Conservation (phyloP, 345 rosid species). For the Nasturtium officinale region DNA sequence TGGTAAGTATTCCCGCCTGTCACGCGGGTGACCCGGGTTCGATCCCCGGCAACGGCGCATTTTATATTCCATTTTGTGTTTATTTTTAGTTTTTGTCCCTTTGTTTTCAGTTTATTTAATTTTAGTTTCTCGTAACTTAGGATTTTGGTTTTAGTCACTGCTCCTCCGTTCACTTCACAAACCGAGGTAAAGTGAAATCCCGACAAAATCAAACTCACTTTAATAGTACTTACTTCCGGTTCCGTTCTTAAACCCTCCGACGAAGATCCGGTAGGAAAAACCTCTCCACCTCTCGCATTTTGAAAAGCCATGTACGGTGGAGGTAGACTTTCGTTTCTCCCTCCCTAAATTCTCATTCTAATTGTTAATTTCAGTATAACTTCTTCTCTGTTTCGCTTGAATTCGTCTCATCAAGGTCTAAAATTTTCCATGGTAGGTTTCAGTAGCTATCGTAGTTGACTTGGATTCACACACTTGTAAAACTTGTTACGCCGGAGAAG, state of each 20-base stretch:
- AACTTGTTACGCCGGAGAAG: conserved; percentile 99
- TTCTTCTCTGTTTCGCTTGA: background rate
- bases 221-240: background rate
- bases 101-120: background rate
- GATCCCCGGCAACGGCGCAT: conserved; percentile 89
- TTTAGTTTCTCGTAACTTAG: background rate
- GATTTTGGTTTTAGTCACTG: background rate
- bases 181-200: conserved; percentile 9
- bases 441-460: conserved; percentile 83
- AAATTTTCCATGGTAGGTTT: conserved; percentile 23
- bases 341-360: background rate
- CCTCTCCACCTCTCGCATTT: conserved; percentile 5
- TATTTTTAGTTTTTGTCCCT: background rate
- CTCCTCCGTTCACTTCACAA: background rate
- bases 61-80: background rate
- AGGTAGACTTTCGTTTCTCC: background rate
- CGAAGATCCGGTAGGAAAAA: background rate
- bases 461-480: conserved; percentile 97
- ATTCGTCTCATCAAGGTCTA: background rate
- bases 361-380: conserved; percentile 2
- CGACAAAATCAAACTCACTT: background rate
- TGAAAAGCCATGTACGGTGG: conserved; percentile 30
- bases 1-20: conserved; percentile 92
- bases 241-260: conserved; percentile 23
- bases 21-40: conserved; percentile 97